Evolutionary conservation across 192 early-diverging fungal genomes (phyloP).

Genomic region (Obelidium mucronatum): DNA sequence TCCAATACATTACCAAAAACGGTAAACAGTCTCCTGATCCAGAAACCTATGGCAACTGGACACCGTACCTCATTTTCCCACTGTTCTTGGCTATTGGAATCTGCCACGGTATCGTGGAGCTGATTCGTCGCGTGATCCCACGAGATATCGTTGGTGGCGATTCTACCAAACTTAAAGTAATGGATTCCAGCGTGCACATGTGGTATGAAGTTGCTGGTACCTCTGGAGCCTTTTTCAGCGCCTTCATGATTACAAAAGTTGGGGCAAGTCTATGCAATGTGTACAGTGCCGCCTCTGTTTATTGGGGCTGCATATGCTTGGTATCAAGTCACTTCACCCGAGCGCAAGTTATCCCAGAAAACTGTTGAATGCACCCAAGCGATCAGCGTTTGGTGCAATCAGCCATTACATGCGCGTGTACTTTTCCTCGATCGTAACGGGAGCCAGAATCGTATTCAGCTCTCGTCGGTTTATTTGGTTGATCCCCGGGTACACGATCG

Average conservation of each 20-base stretch:
- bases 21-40: constrained; percentile 40
- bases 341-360: no score
- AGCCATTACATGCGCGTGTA: no score
- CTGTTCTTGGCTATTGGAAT: constrained; percentile 60
- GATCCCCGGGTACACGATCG: no score
- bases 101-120: constrained; percentile 63
- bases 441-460: no score
- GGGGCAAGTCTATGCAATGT: constrained; percentile 39
- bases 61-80: constrained; percentile 8
- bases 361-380: no score
- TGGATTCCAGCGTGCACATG: constrained; percentile 66
- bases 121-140: constrained; percentile 66
- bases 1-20: no score
- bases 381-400: no score
- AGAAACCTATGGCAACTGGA: background rate
- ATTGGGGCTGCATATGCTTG: background rate
- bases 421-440: no score
- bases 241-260: constrained; percentile 44
- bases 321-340: background rate
- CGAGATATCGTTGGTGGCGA: constrained; percentile 65
- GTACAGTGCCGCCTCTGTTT: background rate
- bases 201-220: constrained; percentile 63
- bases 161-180: constrained; percentile 63
- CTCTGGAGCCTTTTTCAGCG: background rate
- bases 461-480: no score